Base-by-base conservation (phyloP, 2,329 filamentous ascomycete genomes). In the Trichoderma sp. region DNA sequence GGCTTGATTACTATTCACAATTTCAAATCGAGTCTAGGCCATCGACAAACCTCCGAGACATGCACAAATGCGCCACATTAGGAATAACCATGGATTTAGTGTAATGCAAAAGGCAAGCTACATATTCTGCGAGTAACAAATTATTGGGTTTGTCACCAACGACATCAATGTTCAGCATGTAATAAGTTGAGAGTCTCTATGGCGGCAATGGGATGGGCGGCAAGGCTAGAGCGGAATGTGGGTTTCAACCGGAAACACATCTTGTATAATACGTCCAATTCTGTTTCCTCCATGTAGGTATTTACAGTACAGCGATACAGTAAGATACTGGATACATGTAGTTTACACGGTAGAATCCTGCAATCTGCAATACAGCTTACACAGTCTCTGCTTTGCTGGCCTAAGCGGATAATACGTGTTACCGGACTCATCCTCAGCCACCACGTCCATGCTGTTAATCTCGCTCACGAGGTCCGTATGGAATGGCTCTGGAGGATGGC, bases 401-500 rank as follows among this genome's bases (percentile, higher is more conserved):
- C 43, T 21, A 47, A 76, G 68, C 9, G 71, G 69, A 18, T 74
- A 43, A 14, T 34, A 68, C 70, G 18, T 62, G 7, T 43, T 62
- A 5, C 75, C 76, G 0, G 43, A n/a, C 3, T 74, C 70, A 9
- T 66, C 58, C 64, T 73, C 53, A 30, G 66, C 65, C 61, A 73
- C 71, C 26, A 72, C 75, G 1, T 66, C 71, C 12, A 24, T 28
- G 3, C 62, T 66, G 26, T 75, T 64, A 28, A 76, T 61, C 14
- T 71, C 57, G 26, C 71, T 43, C 5, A 76, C 64, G 0, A 73
- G 39, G 28, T 74, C 65, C 14, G 66, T 73, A 24, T 58, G 70
- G 66, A 78, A 79, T 58, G 77, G 77, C 62, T 60, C 65, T 2
- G 77, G 77, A 61, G 76, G 76, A 30, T 77, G 72, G 14, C 64